Evolutionary conservation across 345 rosid species (phyloP).

Genomic region (Reutealis trisperma): DNA sequence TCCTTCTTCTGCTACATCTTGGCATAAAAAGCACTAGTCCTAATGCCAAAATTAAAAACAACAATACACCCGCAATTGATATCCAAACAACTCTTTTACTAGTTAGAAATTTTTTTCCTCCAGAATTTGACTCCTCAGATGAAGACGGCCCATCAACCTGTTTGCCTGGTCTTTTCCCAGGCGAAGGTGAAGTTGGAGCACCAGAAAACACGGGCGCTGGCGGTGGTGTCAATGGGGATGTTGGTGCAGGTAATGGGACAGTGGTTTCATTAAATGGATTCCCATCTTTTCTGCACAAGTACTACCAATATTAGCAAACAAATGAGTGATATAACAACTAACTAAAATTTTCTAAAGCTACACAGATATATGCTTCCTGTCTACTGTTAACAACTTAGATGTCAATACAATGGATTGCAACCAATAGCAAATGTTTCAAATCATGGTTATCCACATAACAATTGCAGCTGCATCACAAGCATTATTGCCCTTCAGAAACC

Average conservation of each 20-base stretch:
- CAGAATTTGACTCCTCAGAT: conserved; percentile 46
- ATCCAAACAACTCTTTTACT: conserved; percentile 69
- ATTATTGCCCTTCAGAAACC: background rate
- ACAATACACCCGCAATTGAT: conserved; percentile 64
- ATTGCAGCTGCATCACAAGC: background rate
- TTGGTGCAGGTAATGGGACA: conserved; percentile 59
- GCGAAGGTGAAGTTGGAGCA: conserved; percentile 30
- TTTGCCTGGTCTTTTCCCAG: conserved; percentile 45
- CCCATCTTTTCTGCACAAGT: conserved; percentile 70
- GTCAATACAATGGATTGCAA: background rate
- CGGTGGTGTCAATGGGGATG: conserved; percentile 41
- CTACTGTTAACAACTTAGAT: background rate
- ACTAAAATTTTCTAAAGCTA: conserved; percentile 1
- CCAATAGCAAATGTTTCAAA: conserved; percentile 4
- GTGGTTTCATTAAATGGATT: conserved; percentile 65
- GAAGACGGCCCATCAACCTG: conserved; percentile 66
- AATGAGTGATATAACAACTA: background rate
- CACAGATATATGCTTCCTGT: background rate
- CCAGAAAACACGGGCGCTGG: conserved; percentile 31
- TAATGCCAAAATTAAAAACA: conserved; percentile 55
- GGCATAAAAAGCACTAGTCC: conserved; percentile 61
- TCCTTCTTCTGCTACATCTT: conserved; percentile 49
- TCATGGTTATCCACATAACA: conserved; percentile 2
- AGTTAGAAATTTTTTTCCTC: conserved; percentile 41
- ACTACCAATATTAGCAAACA: conserved; percentile 20